These are phyloP conservation scores for Saturnispora galanensis DNA, from an alignment of 805 yeast species.

Conservation along the genomic window DNA sequence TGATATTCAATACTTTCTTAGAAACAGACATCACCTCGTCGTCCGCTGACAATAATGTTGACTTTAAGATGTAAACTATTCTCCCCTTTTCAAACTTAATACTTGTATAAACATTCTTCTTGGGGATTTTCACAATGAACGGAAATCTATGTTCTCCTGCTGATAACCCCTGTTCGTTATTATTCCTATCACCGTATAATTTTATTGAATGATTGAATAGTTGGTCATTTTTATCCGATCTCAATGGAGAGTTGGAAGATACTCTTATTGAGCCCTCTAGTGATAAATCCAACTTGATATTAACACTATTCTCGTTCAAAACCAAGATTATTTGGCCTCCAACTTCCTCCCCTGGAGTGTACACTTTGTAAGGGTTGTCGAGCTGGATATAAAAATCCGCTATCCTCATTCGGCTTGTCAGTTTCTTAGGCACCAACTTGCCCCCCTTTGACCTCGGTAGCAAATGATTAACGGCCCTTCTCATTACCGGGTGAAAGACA, in stretches of 20 bases:
- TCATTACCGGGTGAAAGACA: constrained; percentile 25
- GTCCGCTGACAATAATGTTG: constrained; percentile 9
- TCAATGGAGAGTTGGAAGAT: constrained; percentile 41
- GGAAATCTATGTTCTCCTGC: constrained; percentile 87
- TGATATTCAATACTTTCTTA: constrained; percentile 48
- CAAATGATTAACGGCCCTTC: constrained; percentile 42
- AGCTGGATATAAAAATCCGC: constrained; percentile 61
- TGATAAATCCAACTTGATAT: constrained; percentile 43
- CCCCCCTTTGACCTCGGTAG: constrained; percentile 22
- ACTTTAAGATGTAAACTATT: constrained; percentile 50
- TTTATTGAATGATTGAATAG: constrained; percentile 51
- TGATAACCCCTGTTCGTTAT: constrained; percentile 30
- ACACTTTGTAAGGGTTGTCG: constrained; percentile 65
- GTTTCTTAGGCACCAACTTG: constrained; percentile 14
- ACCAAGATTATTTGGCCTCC: constrained; percentile 53
- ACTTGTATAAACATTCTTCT: constrained; percentile 59
- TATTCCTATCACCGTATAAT: constrained; percentile 40
- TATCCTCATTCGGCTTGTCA: constrained; percentile 21
- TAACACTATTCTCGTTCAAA: constrained; percentile 44
- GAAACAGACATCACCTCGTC: constrained; percentile 31
- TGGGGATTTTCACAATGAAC: constrained; percentile 73
- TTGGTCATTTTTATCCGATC: constrained; percentile 38
- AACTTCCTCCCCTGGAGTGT: constrained; percentile 73
- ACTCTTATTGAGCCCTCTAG: constrained; percentile 49
- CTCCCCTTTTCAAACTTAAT: constrained; percentile 82